These are phyloP conservation scores for Gymnopus androsaceus DNA, from an alignment of 1,284 basidiomycete genomes.

Conservation along the genomic window DNA sequence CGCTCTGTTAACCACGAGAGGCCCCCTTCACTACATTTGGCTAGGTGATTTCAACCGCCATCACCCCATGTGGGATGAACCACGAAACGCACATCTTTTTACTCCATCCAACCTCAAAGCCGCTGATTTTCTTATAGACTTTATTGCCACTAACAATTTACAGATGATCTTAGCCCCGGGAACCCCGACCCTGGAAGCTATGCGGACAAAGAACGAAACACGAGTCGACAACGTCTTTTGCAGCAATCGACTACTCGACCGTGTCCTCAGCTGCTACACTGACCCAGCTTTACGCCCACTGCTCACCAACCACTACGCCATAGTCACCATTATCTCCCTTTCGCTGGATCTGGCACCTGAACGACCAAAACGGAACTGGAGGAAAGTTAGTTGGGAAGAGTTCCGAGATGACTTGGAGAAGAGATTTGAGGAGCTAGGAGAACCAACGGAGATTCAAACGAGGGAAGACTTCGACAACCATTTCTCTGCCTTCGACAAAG, in stretches of 20 bases:
- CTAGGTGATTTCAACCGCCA: too few relatives aligned
- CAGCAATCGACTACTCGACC: conserved; percentile 14
- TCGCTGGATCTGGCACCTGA: neutral
- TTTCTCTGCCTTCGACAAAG: neutral
- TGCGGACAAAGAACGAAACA: conserved; percentile 29
- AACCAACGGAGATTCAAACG: neutral
- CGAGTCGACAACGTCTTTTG: conserved; percentile 38
- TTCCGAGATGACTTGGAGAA: neutral
- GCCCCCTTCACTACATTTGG: conserved; percentile 16
- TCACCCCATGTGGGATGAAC: too few relatives aligned
- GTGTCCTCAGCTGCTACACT: conserved; percentile 18
- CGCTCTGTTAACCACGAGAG: neutral
- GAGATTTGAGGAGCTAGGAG: neutral
- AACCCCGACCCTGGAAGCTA: conserved; percentile 30
- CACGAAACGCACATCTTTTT: conserved; percentile 42
- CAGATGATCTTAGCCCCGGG: conserved; percentile 28
- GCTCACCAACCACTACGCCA: neutral
- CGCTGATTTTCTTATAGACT: conserved; percentile 23
- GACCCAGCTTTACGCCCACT: neutral
- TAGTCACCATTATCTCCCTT: neutral
- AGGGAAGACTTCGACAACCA: neutral
- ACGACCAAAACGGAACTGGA: neutral
- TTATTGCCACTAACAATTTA: conserved; percentile 17
- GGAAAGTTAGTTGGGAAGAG: neutral
- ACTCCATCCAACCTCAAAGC: conserved; percentile 13